These are phyloP conservation scores for Ceraceosorus guamensis DNA, from an alignment of 1,284 basidiomycete genomes.

Conservation along the genomic window DNA sequence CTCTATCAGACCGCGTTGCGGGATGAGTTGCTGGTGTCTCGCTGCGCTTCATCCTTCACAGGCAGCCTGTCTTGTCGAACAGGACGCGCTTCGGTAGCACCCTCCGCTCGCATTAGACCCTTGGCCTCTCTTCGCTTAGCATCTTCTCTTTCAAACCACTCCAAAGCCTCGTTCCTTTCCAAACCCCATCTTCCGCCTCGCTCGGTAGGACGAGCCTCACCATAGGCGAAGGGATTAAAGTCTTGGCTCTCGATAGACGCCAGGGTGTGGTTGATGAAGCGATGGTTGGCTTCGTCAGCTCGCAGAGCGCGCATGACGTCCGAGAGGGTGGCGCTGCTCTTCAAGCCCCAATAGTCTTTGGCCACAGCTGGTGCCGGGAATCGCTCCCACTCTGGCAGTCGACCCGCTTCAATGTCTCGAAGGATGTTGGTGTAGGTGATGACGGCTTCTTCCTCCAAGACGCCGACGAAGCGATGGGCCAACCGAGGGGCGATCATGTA, in stretches of 20 bases:
- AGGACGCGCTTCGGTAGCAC: too few species aligned
- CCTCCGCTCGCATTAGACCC: too few species aligned
- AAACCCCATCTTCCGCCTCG: slow-evolving; percentile 22
- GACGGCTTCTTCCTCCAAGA: slow-evolving; percentile 83
- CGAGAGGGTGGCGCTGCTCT: slow-evolving; percentile 62
- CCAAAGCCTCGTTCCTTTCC: slow-evolving; percentile 28
- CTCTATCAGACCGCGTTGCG: too few species aligned
- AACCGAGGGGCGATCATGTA: slow-evolving; percentile 74
- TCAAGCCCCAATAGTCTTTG: slow-evolving; percentile 78
- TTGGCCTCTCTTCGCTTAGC: background rate
- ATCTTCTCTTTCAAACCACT: slow-evolving; percentile 12
- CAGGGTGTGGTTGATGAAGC: slow-evolving; percentile 36
- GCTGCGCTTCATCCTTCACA: too few species aligned
- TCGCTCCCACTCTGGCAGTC: slow-evolving; percentile 71
- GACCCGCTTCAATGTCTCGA: slow-evolving; percentile 72
- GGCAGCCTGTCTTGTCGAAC: too few species aligned
- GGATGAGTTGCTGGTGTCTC: too few species aligned
- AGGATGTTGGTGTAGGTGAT: slow-evolving; percentile 63
- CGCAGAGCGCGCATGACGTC: slow-evolving; percentile 85
- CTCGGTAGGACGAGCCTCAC: slow-evolving; percentile 21
- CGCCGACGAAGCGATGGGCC: slow-evolving; percentile 89
- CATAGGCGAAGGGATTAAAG: slow-evolving; percentile 29
- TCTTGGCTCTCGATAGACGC: slow-evolving; percentile 22
- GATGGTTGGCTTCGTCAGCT: slow-evolving; percentile 64
- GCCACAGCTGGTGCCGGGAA: slow-evolving; percentile 75